phyloP scores from a whole-genome alignment of 1,284 basidiomycete species.

The Ganoderma lucidum region DNA sequence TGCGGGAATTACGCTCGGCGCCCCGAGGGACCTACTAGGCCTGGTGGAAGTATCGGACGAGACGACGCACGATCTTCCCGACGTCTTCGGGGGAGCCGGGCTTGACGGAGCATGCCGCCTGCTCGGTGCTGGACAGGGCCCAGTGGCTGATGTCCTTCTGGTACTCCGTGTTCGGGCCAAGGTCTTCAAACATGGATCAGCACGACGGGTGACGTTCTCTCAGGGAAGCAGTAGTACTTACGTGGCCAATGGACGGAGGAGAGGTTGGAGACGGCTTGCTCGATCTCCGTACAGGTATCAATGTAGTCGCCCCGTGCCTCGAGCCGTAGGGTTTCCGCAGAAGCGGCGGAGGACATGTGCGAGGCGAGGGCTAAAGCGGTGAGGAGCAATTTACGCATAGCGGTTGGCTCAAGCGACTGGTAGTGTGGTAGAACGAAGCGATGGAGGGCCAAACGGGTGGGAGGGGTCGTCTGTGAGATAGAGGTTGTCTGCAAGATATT shows the following conservation, averaged over 20 bases:
- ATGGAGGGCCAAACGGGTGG: too few species aligned
- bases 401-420: background rate
- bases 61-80: slow-evolving; percentile 34
- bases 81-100: slow-evolving; percentile 41
- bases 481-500: too few species aligned
- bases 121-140: slow-evolving; percentile 38
- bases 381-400: slow-evolving; percentile 30
- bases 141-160: slow-evolving; percentile 40
- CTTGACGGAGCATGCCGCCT: slow-evolving; percentile 36
- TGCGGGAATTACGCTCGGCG: background rate
- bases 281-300: slow-evolving; percentile 33
- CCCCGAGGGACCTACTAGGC: background rate
- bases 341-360: slow-evolving; percentile 7
- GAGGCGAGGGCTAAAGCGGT: slow-evolving; percentile 27
- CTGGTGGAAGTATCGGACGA: background rate
- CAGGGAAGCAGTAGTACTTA: slow-evolving; percentile 24
- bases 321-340: slow-evolving; percentile 9
- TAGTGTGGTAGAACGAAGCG: too few species aligned
- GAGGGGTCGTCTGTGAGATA: too few species aligned
- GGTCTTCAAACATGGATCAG: slow-evolving; percentile 14
- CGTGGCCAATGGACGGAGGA: slow-evolving; percentile 46
- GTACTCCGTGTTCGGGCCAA: slow-evolving; percentile 29
- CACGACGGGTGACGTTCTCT: background rate
- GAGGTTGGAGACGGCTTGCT: slow-evolving; percentile 34
- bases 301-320: slow-evolving; percentile 14